These are phyloP conservation scores for Chlorencoelia australis DNA, from an alignment of 2,329 filamentous ascomycete species.

Conservation along the genomic window DNA sequence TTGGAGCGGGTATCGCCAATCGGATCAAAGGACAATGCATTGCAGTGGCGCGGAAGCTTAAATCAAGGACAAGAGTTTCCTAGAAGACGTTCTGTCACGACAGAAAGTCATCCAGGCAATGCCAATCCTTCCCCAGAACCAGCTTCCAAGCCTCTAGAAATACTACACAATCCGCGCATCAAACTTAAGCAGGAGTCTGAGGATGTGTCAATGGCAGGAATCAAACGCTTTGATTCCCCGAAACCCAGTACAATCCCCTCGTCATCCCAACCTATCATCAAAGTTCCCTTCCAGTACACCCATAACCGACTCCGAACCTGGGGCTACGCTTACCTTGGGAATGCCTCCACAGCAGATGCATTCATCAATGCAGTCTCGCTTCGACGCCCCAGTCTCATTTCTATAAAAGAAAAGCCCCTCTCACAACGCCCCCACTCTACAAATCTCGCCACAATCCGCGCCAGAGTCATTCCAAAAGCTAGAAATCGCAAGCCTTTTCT, in stretches of 20 bases:
- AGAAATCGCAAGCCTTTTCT: slow-evolving; percentile 36
- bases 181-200: no score
- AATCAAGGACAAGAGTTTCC: slow-evolving; percentile 11
- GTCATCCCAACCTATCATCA: not conserved
- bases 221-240: not conserved
- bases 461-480: slow-evolving; percentile 33
- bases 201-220: no score
- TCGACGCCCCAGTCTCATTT: slow-evolving; percentile 25
- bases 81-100: slow-evolving; percentile 13
- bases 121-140: not conserved
- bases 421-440: not conserved
- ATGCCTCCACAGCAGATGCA: slow-evolving; percentile 34
- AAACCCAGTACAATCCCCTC: not conserved
- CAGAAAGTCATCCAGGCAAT: not conserved
- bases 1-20: slow-evolving; percentile 12
- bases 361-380: slow-evolving; percentile 36
- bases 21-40: slow-evolving; percentile 5
- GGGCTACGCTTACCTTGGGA: slow-evolving; percentile 34
- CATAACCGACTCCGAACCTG: slow-evolving; percentile 32
- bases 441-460: slow-evolving; percentile 31
- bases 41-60: slow-evolving; percentile 12
- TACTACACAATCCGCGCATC: no score
- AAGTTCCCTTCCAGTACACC: slow-evolving; percentile 20
- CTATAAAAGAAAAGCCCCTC: slow-evolving; percentile 1
- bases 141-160: not conserved